Conservation (phyloP, 192 early-diverging fungal species). For the Coemansia sp. region DNA sequence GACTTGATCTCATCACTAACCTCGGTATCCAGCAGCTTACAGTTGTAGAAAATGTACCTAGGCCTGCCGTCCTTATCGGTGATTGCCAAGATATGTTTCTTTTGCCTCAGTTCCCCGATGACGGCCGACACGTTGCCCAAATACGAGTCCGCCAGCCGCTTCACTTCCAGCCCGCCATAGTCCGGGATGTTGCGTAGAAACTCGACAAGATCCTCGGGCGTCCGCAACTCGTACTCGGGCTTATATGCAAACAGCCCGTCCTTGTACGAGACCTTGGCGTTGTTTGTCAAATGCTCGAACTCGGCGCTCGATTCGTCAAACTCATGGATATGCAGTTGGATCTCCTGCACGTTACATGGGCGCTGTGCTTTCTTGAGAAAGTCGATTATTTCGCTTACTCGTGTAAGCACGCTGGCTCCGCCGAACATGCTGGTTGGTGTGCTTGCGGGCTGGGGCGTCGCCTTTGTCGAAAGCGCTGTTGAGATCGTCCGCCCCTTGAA, state of each 20-base stretch:
- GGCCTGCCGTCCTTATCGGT: constrained; percentile 69
- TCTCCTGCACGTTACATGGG: constrained; percentile 63
- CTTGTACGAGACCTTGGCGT: constrained; percentile 69
- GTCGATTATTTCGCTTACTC: constrained; percentile 40
- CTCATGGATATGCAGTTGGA: constrained; percentile 62
- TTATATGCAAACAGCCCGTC: constrained; percentile 72
- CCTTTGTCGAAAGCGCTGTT: background rate
- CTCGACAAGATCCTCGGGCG: constrained; percentile 70
- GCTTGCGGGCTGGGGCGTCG: constrained; percentile 55
- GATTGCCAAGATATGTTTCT: constrained; percentile 64
- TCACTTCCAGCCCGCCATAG: constrained; percentile 70
- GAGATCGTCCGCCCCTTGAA: constrained; percentile 51
- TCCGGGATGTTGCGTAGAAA: constrained; percentile 61
- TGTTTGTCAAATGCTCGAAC: constrained; percentile 61
- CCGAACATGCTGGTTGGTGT: constrained; percentile 14
- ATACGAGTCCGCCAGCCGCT: constrained; percentile 77
- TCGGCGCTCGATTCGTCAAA: constrained; percentile 57
- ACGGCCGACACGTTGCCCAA: constrained; percentile 43
- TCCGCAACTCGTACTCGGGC: constrained; percentile 72
- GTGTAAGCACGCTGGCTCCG: constrained; percentile 15
- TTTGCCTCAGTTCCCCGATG: constrained; percentile 38
- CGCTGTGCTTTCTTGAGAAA: constrained; percentile 58
- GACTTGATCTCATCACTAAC: constrained; percentile 66
- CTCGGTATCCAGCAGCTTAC: constrained; percentile 18
- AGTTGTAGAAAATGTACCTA: constrained; percentile 70